Evolutionary conservation across 208 protist species (phyloP).

Genomic region (Leishmania tarentolae): DNA sequence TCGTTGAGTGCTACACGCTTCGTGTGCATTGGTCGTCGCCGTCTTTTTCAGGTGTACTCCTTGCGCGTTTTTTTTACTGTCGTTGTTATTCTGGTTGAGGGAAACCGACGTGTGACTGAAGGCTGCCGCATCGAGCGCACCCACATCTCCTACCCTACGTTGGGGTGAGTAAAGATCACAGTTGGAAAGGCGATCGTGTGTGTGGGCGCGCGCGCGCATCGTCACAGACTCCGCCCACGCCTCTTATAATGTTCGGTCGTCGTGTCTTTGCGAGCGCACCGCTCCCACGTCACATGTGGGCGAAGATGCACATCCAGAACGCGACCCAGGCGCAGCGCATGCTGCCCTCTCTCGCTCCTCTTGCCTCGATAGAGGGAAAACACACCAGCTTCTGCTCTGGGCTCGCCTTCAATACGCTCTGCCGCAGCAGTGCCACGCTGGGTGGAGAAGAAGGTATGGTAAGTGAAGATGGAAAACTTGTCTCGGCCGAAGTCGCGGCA

Average conservation of each 20-base stretch:
- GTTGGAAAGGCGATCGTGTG: neutral
- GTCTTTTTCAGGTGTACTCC: neutral
- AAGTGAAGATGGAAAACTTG: conserved; percentile 35
- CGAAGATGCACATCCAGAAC: conserved; percentile 70
- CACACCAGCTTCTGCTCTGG: conserved; percentile 29
- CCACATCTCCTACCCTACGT: neutral
- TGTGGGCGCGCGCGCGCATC: neutral
- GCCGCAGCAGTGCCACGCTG: conserved; percentile 29
- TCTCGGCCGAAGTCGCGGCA: conserved; percentile 33
- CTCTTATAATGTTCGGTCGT: conserved; percentile 67
- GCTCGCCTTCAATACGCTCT: conserved; percentile 42
- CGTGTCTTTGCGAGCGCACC: conserved; percentile 80
- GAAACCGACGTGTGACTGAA: neutral
- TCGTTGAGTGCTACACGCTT: neutral
- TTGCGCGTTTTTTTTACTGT: neutral
- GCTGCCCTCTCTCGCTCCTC: conserved; percentile 61
- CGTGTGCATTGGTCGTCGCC: neutral
- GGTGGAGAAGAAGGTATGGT: conserved; percentile 40
- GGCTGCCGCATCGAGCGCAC: too few relatives aligned
- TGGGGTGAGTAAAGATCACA: neutral
- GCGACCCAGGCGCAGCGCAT: conserved; percentile 54
- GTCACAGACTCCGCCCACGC: neutral
- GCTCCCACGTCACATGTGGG: conserved; percentile 73
- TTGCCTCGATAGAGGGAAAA: conserved; percentile 19
- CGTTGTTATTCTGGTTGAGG: neutral